Percentiles rank a stretch among this genome's conserved stretches.
phyloP scores from a whole-genome alignment of 495 filamentous ascomycete species.

The Polyplosphaeria fusca region DNA sequence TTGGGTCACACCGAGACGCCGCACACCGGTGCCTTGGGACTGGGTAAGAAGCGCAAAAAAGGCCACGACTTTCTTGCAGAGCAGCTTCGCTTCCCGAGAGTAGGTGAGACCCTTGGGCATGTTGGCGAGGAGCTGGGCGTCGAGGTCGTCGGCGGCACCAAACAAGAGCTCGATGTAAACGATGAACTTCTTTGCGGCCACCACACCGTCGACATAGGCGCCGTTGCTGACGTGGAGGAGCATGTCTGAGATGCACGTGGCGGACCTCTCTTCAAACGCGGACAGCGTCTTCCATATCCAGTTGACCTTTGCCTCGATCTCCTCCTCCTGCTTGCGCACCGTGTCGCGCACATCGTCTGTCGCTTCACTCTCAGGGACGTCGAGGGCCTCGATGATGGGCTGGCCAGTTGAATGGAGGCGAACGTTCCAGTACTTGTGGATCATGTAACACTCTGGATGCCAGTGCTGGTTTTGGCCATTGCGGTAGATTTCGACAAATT shows the following conservation, averaged over 20 bases:
- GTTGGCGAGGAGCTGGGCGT: conserved; percentile 62
- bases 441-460: conserved; percentile 99
- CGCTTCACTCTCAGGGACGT: conserved; percentile 56
- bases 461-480: conserved; percentile 98
- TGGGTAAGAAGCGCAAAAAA: conserved; percentile 95
- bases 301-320: conserved; percentile 97
- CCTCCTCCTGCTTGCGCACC: conserved; percentile 81
- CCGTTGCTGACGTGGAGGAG: conserved; percentile 98
- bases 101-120: conserved; percentile 82
- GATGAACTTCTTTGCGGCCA: conserved; percentile 96
- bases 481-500: conserved; percentile 98
- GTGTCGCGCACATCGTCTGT: conserved; percentile 69
- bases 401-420: conserved; percentile 63
- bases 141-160: conserved; percentile 79
- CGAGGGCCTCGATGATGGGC: conserved; percentile 46
- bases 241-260: conserved; percentile 99
- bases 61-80: conserved; percentile 98
- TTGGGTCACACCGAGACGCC: conserved; percentile 92
- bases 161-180: conserved; percentile 94
- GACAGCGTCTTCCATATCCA: conserved; percentile 97
- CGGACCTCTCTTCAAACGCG: conserved; percentile 94
- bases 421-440: conserved; percentile 99
- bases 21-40: conserved; percentile 82
- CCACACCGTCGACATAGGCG: conserved; percentile 88
- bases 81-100: conserved; percentile 88